Evolutionary conservation across 1,284 basidiomycete genomes (phyloP).

Genomic region (Heliocybe sulcata): DNA sequence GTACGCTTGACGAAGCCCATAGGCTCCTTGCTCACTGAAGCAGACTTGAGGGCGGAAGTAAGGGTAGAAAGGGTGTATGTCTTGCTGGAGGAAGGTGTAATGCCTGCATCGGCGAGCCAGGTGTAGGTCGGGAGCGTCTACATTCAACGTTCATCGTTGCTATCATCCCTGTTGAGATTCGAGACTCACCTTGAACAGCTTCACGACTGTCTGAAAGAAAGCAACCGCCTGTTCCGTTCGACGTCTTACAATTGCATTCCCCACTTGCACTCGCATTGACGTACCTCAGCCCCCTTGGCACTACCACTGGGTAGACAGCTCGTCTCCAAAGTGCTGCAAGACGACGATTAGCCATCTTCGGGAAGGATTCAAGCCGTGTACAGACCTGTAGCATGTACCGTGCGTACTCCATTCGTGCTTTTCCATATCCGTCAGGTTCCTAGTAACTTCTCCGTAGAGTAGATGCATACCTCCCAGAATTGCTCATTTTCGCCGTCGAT

Average conservation of each 20-base stretch:
- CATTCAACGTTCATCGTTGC: neutral
- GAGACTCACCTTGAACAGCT: slow-evolving; percentile 48
- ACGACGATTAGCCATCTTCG: slow-evolving; percentile 5
- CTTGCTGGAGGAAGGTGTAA: slow-evolving; percentile 50
- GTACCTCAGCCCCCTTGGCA: slow-evolving; percentile 50
- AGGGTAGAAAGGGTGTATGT: slow-evolving; percentile 57
- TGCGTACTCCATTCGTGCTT: slow-evolving; percentile 67
- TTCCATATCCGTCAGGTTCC: slow-evolving; percentile 5
- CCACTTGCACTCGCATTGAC: neutral
- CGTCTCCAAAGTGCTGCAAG: slow-evolving; percentile 49
- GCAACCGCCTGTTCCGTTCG: slow-evolving; percentile 46
- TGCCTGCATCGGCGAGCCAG: slow-evolving; percentile 65
- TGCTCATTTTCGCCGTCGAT: slow-evolving; percentile 51
- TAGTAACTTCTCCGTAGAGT: neutral
- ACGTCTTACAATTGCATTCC: too few relatives aligned
- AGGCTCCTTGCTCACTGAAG: slow-evolving; percentile 30
- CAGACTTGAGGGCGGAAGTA: slow-evolving; percentile 46
- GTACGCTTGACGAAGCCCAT: slow-evolving; percentile 5
- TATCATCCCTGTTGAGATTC: neutral
- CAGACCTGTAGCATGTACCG: slow-evolving; percentile 62
- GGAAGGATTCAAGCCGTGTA: neutral
- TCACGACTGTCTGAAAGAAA: slow-evolving; percentile 63
- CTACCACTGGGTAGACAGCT: slow-evolving; percentile 54
- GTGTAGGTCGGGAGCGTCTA: slow-evolving; percentile 65
- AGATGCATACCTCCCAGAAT: slow-evolving; percentile 60